Percentiles rank a stretch among this genome's conserved stretches.
phyloP scores from a whole-genome alignment of 164 flowering plant genomes.

The Stephania yunnanensis region DNA sequence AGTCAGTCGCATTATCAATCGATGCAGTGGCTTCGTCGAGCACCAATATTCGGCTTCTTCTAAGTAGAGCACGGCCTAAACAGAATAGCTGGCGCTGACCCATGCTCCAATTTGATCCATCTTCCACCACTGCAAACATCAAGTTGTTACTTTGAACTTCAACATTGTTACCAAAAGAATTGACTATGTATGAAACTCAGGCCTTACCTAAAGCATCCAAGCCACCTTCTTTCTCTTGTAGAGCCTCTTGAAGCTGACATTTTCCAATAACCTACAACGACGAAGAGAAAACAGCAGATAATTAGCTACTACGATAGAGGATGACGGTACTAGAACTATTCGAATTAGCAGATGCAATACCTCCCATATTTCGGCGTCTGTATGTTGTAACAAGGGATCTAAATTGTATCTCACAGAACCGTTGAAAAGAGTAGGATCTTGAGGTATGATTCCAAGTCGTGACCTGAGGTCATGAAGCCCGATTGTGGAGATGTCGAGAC shows the following conservation, averaged over 20 bases:
- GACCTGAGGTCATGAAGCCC: conserved; percentile 77
- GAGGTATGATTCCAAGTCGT: conserved; percentile 65
- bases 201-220: conserved; percentile 43
- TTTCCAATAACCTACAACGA: conserved; percentile 47
- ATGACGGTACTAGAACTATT: background rate
- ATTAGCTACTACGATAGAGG: too few relatives aligned
- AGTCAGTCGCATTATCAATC: conserved; percentile 55
- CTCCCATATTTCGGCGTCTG: conserved; percentile 67
- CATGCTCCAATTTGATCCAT: conserved; percentile 77
- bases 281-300: background rate
- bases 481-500: conserved; percentile 44
- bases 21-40: conserved; percentile 85
- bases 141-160: too few relatives aligned
- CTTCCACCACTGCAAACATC: conserved; percentile 37
- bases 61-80: conserved; percentile 57
- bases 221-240: conserved; percentile 49
- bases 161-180: too few relatives aligned
- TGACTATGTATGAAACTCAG: background rate
- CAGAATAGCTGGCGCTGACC: conserved; percentile 66
- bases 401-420: conserved; percentile 64
- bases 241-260: conserved; percentile 56
- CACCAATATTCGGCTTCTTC: conserved; percentile 50
- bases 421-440: conserved; percentile 62
- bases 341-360: conserved; percentile 21
- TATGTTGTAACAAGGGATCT: conserved; percentile 52